These are phyloP conservation scores for Saussurea involucrata DNA, from an alignment of 129 eudicot genomes.

Conservation along the genomic window DNA sequence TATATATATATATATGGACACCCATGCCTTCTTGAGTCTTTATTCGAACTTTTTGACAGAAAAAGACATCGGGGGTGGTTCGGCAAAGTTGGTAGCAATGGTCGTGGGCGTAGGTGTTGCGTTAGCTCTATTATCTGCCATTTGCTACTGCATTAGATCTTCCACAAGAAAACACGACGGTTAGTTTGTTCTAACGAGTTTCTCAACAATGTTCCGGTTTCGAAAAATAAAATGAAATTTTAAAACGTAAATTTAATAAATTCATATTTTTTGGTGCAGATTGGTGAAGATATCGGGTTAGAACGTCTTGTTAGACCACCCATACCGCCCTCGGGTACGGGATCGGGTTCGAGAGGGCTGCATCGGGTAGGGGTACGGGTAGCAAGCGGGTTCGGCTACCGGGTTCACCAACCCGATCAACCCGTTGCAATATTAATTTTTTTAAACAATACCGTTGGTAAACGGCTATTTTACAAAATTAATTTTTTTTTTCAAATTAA, in stretches of 20 bases:
- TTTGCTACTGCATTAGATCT: conserved; percentile 28
- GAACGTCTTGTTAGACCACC: not conserved
- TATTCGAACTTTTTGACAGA: conserved; percentile 2
- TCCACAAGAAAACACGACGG: conserved; percentile 43
- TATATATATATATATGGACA: too few relatives aligned
- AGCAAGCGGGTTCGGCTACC: too few relatives aligned
- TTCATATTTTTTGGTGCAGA: not conserved
- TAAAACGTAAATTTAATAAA: not conserved
- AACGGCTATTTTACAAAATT: too few relatives aligned
- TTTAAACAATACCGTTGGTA: too few relatives aligned
- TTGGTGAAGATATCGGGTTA: not conserved
- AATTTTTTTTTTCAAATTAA: too few relatives aligned
- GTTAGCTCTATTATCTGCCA: conserved; percentile 11
- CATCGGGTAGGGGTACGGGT: too few relatives aligned
- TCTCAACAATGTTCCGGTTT: not conserved
- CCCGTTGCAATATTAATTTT: too few relatives aligned
- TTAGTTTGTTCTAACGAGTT: conserved; percentile 8
- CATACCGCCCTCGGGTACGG: too few relatives aligned
- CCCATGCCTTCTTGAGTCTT: not conserved
- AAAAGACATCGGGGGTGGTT: conserved; percentile 19
- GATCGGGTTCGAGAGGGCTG: too few relatives aligned
- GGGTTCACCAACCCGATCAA: too few relatives aligned
- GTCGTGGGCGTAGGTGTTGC: conserved; percentile 50
- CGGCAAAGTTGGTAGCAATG: conserved; percentile 44
- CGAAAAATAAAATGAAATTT: not conserved